Conservation (phyloP, 441 rosid genomes). For the Gossypium davidsonii region DNA sequence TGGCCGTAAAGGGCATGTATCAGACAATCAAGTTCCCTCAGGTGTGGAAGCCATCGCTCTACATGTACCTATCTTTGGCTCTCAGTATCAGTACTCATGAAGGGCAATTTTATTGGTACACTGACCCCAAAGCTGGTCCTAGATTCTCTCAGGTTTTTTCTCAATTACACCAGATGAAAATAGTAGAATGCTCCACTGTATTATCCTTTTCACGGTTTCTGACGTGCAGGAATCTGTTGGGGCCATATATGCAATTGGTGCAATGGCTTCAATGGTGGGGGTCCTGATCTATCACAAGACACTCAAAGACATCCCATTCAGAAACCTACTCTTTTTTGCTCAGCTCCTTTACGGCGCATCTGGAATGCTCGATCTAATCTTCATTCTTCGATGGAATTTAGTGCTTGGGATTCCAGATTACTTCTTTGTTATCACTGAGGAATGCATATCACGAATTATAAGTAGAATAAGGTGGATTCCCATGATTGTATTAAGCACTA, state of each 20-base stretch:
- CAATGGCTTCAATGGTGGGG: slow-evolving; percentile 66
- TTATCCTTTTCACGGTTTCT: neutral
- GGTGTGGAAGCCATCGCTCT: slow-evolving; percentile 82
- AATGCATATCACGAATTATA: slow-evolving; percentile 52
- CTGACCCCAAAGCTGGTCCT: slow-evolving; percentile 70
- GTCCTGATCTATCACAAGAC: slow-evolving; percentile 68
- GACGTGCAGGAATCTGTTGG: slow-evolving; percentile 59
- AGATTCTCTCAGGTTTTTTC: slow-evolving; percentile 59
- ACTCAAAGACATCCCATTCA: slow-evolving; percentile 49
- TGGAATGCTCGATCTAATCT: slow-evolving; percentile 68
- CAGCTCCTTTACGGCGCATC: slow-evolving; percentile 54
- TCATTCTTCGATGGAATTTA: slow-evolving; percentile 63
- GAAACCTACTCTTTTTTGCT: slow-evolving; percentile 46
- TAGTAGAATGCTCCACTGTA: neutral
- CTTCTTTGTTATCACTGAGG: slow-evolving; percentile 62
- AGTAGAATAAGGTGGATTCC: slow-evolving; percentile 69
- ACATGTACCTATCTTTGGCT: slow-evolving; percentile 67
- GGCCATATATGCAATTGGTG: slow-evolving; percentile 57
- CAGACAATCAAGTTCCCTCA: slow-evolving; percentile 57
- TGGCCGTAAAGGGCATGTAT: slow-evolving; percentile 44
- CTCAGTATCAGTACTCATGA: slow-evolving; percentile 75
- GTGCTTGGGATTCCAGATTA: slow-evolving; percentile 60
- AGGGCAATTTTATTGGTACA: slow-evolving; percentile 85
- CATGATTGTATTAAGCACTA: slow-evolving; percentile 62
- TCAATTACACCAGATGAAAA: neutral